phyloP scores from a whole-genome alignment of 1,284 basidiomycete species.

The Porodaedalea pini region DNA sequence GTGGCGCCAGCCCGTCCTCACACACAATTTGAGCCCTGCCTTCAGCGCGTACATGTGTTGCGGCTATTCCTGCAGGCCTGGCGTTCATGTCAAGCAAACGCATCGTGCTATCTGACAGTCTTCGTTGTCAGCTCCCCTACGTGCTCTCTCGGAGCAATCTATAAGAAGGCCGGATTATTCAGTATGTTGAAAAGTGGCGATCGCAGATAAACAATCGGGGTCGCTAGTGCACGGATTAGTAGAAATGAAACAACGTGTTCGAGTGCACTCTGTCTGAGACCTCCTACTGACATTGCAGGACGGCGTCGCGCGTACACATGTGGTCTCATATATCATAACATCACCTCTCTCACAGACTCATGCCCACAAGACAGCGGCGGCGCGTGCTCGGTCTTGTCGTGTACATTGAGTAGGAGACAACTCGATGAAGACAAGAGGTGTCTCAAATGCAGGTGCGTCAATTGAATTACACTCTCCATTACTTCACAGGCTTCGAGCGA shows the following conservation, averaged over 20 bases:
- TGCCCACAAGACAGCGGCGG: not conserved
- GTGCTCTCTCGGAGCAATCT: not conserved
- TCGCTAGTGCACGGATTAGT: not conserved
- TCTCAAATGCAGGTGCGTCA: too few relatives aligned
- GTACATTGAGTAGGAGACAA: not conserved
- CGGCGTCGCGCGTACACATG: not conserved
- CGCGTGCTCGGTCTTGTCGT: not conserved
- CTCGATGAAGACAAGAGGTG: not conserved
- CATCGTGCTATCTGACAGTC: constrained; percentile 2
- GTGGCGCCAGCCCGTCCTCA: not conserved
- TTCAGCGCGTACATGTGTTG: not conserved
- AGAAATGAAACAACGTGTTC: constrained; percentile 1
- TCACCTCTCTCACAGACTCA: not conserved
- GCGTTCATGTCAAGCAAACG: not conserved
- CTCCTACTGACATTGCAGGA: not conserved
- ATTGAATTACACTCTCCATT: not conserved
- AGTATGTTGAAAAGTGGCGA: too few relatives aligned
- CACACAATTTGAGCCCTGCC: not conserved
- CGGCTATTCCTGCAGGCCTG: not conserved
- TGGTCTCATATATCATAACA: not conserved
- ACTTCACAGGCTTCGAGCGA: not conserved
- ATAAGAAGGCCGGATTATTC: too few relatives aligned
- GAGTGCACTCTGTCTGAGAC: not conserved
- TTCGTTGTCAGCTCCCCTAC: not conserved
- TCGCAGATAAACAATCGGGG: not conserved